Base-by-base conservation (phyloP, 2,329 filamentous ascomycete species). In the Spiromastix sp. region DNA sequence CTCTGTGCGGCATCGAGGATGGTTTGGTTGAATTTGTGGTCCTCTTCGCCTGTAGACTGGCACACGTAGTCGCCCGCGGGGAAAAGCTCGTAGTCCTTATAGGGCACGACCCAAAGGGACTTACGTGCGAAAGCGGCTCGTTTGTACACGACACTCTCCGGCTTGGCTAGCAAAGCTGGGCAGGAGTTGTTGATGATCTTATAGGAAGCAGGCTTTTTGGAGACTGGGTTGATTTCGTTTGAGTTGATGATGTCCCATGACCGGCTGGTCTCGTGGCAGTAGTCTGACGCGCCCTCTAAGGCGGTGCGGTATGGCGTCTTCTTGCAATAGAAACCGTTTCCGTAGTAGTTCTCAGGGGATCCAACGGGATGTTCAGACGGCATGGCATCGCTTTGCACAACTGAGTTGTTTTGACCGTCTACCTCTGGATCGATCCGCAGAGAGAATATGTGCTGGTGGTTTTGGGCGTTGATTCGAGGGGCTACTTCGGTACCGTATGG, bases 361-460 rank as follows among this genome's bases (percentile, higher is more conserved):
- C 86, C 87, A 0, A 89, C 80, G 4, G 81, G 79, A 1, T 76
- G 85, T 0, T 80, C 70, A 0, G 79, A 79, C 1, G 71, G 67
- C 1, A 77, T 70, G 1, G 85, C 81, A 48, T 95, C 87, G 9
- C 81, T 78, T 61, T 87, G 76, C 66, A 85, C 87, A 40, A 94
- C 70, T 0, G 85, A 87, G 57, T 95, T 95, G 43, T 79, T 71
- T 1, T 79, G 74, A 0, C 87, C 87, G 53, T 94, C 87, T 37
- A 95, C 74, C 52, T 89, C 91, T 19, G 86, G 75, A 55, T 95
- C 83, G 29, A 94, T 67, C 27, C 87, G 83, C 28, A 95, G 66
- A 54, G 85, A 94, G 73, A 95, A 95, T 20, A 95, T 71, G 58
- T 95, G 87, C 61, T 95, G 86, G 59, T 95, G 87, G 64, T 94